Evolutionary conservation across 805 yeast species (phyloP), one percentile per base, ranked within the genome.

Genomic region (Schwanniomyces vanrijiae): DNA sequence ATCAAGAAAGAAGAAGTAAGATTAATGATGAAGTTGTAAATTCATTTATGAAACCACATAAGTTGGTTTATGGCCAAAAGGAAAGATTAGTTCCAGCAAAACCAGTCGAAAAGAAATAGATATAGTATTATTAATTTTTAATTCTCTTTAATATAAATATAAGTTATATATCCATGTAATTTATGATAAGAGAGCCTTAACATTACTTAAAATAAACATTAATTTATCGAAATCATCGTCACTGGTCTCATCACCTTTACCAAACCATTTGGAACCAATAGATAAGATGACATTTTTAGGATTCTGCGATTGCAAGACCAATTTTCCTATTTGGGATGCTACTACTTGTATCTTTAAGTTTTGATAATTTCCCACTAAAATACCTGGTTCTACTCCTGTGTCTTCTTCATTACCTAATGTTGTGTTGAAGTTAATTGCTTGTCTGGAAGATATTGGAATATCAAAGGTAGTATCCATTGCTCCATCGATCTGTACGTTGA

Each of bases 31-130:
- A 71, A 16, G 68, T 73, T 4, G 71, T 90, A 44, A 81, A 78
- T 46, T 62, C 77, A 49, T 94, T 85, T 65, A 94, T 89, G 92
- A 84, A 78, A 55, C 91, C 94, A 42, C 96, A 95, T 60, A 80
- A 83, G 64, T 80, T 90, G 61, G 79, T 78, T 39, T 84, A 81
- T 77, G 96, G 96, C 31, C 65, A 75, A 46, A 79, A 80, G 64
- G 87, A 84, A 69, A 81, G 96, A 74, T 65, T 77, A 38, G 92
- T 89, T 47, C 84, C 90, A 9, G 77, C 77, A 13, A 87, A 86
- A 67, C 78, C 55, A 43, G 66, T 67, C 55, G 57, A 71, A 51
- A 73, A 77, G 57, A 82, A 76, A 58, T 54, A 61, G 42, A 29
- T 6, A 16, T 10, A 26, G 21, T 40, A 19, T 13, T 39, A 6